Base-by-base conservation (phyloP, 805 yeast species). In the Candida morakotiae region DNA sequence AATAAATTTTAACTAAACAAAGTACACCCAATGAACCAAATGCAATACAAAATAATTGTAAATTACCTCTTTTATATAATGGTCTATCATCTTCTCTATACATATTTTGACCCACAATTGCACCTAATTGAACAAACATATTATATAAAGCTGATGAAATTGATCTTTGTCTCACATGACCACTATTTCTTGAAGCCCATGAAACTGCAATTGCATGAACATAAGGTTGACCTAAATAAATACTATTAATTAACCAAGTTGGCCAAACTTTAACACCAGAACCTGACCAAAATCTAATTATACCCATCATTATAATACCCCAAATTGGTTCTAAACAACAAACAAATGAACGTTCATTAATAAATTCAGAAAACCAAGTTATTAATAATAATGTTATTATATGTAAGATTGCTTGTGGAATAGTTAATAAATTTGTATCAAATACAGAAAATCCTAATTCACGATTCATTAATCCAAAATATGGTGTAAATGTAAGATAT, bases 71-170 rank as follows among this genome's bases (percentile, higher is more conserved):
- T 28, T 67, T 67, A 51, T 83, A 83, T 24, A 67, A 49, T 1
- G 88, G 89, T 28, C 60, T 60, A 50, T 83, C 89, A 28, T 67
- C 71, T 1, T 54, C 52, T 33, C 81, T 56, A 55, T 82, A 83
- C 3, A 83, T 67, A 48, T 81, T 74, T 6, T 78, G 60, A 3
- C 77, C 60, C 6, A 73, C 59, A 34, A 83, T 77, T n/a, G 64
- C 55, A 1, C 79, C 82, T 0, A 76, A 62, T 50, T 83, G 88
- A 0, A 75, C 76, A 52, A 69, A 72, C 67, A 81, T 79, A 48
- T 81, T 83, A 50, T 75, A 80, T 34, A 82, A 40, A 0, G 87
- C 79, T 0, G 86, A 75, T 10, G 82, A 69, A 4, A 82, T 79
- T 0, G 87, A 75, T 46, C 89, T 62, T 2, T 76, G 61, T 13